A percentile compares a stretch with the other conserved stretches of the same genome.
phyloP scores from a whole-genome alignment of 495 filamentous ascomycete genomes.

The Thozetella sp. region DNA sequence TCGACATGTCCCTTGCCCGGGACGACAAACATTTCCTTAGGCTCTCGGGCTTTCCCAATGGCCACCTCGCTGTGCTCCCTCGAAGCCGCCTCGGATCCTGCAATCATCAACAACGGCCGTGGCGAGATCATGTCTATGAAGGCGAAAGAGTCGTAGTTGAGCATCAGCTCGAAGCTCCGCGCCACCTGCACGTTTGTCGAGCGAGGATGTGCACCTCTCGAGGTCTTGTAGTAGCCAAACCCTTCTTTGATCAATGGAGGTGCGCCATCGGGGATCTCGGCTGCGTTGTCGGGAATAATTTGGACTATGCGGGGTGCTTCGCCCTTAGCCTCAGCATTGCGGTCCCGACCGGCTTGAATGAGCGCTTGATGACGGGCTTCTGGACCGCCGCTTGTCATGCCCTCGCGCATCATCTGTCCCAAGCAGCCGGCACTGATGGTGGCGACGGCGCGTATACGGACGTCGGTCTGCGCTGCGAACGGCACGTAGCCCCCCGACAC shows the following conservation, averaged over 20 bases:
- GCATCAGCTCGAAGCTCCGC: conserved; percentile 29
- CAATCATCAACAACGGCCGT: conserved; percentile 39
- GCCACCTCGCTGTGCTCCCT: conserved; percentile 29
- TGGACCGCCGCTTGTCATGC: conserved; percentile 14
- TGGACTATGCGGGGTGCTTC: conserved; percentile 11
- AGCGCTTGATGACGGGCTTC: conserved; percentile 15
- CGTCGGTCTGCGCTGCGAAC: conserved; percentile 36
- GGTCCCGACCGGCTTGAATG: conserved; percentile 10
- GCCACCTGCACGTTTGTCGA: conserved; percentile 8
- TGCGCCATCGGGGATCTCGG: neutral
- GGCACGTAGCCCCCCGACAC: conserved; percentile 35
- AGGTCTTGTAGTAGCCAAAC: neutral
- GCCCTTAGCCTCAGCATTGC: conserved; percentile 8
- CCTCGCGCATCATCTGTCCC: conserved; percentile 28
- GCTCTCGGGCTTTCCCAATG: conserved; percentile 28
- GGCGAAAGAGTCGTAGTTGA: conserved; percentile 29
- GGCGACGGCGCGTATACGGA: conserved; percentile 37
- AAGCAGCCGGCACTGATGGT: conserved; percentile 29
- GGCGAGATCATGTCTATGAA: conserved; percentile 24
- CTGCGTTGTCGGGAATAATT: conserved; percentile 7
- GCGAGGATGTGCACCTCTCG: neutral
- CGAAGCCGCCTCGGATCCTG: conserved; percentile 30
- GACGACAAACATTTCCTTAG: conserved; percentile 37
- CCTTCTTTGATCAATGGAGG: neutral
- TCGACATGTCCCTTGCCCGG: conserved; percentile 32